A percentile compares a stretch with the other conserved stretches of the same genome.
Conservation (phyloP, 176 grass and related monocot species). For the Oryza meridionalis region DNA sequence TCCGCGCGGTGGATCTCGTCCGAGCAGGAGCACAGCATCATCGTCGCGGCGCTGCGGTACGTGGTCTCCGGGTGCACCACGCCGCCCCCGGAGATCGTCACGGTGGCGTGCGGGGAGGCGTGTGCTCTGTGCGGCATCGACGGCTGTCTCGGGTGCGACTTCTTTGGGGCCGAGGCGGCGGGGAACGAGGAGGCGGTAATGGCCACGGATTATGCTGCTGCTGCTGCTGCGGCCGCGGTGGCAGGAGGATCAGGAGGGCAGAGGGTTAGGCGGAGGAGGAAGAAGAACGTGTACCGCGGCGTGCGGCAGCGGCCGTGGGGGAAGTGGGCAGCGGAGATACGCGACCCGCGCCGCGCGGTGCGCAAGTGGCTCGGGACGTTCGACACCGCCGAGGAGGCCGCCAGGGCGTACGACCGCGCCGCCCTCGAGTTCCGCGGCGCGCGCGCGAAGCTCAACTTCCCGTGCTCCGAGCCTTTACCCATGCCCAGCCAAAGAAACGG, state of each 20-base stretch:
- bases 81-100: conserved; percentile 47
- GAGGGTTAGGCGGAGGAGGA: conserved; percentile 35
- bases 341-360: conserved; percentile 66
- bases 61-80: conserved; percentile 70
- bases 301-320: conserved; percentile 93
- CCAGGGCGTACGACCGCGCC: conserved; percentile 76
- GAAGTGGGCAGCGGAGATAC: conserved; percentile 93
- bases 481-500: not conserved
- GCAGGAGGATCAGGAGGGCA: not conserved
- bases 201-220: not conserved
- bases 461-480: conserved; percentile 35
- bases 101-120: not conserved
- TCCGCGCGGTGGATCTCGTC: conserved; percentile 13
- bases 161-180: conserved; percentile 42
- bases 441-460: conserved; percentile 79
- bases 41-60: conserved; percentile 65
- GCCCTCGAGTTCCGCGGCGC: conserved; percentile 89
- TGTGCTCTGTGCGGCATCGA: conserved; percentile 62
- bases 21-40: conserved; percentile 66
- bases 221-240: not conserved
- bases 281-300: conserved; percentile 80
- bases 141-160: conserved; percentile 77
- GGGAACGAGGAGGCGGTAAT: not conserved
- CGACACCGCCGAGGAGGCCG: conserved; percentile 76
- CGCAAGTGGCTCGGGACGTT: conserved; percentile 90